These are phyloP conservation scores for Colletotrichum sp. DNA, from an alignment of 2,329 filamentous ascomycete genomes.

Conservation along the genomic window DNA sequence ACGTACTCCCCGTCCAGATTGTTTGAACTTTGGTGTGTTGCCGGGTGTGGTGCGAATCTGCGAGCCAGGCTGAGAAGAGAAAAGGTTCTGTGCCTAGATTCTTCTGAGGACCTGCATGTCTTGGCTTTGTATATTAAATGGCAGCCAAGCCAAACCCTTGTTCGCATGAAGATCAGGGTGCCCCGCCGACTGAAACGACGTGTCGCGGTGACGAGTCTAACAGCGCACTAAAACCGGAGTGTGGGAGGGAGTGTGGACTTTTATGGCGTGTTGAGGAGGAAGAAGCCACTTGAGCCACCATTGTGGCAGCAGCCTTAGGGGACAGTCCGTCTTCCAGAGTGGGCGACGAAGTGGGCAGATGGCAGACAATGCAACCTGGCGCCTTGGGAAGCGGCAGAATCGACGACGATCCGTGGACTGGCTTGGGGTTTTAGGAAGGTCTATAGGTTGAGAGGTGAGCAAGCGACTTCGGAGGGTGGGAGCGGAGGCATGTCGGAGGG, in stretches of 20 bases:
- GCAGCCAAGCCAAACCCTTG: background rate
- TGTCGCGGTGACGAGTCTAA: background rate
- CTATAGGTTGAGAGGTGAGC: background rate
- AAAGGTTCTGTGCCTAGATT: background rate
- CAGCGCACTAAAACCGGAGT: background rate
- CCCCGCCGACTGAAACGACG: background rate
- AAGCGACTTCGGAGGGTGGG: background rate
- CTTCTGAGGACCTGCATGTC: background rate
- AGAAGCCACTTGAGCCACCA: background rate
- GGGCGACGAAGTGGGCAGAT: background rate
- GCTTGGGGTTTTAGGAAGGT: background rate
- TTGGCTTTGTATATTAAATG: background rate
- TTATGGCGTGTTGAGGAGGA: background rate
- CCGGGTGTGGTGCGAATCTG: background rate
- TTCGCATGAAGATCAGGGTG: conserved; percentile 3
- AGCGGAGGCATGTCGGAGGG: background rate
- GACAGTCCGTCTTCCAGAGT: background rate
- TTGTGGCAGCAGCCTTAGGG: background rate
- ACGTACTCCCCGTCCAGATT: background rate
- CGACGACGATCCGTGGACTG: background rate
- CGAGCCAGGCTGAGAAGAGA: background rate
- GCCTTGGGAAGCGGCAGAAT: conserved; percentile 1
- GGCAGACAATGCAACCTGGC: conserved; percentile 13
- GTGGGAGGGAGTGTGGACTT: background rate
- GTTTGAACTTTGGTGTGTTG: background rate